These are phyloP conservation scores for Cicer bijugum DNA, from an alignment of 306 rosid species.

Conservation along the genomic window DNA sequence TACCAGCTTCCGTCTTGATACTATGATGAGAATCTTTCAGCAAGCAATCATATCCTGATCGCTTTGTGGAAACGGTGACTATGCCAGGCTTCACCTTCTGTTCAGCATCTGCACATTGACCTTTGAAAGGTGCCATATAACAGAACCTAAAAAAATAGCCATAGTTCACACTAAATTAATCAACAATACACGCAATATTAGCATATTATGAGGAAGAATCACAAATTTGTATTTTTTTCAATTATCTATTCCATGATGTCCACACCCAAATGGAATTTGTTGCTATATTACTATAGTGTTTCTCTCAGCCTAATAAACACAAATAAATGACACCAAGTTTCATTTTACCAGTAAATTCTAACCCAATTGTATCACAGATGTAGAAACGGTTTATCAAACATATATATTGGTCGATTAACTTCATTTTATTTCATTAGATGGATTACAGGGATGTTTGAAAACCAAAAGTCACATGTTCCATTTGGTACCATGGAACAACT, in stretches of 20 bases:
- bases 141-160: slow-evolving; percentile 56
- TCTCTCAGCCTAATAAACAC: no score
- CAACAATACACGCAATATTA: background rate
- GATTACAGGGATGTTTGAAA: no score
- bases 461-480: no score
- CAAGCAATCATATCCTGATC: slow-evolving; percentile 45
- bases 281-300: background rate
- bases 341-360: slow-evolving; percentile 8
- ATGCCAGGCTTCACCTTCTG: slow-evolving; percentile 44
- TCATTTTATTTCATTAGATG: background rate
- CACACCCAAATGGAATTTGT: background rate
- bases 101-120: slow-evolving; percentile 52
- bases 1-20: slow-evolving; percentile 19
- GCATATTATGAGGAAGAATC: background rate
- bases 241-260: background rate
- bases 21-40: slow-evolving; percentile 15
- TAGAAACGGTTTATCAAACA: background rate
- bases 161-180: slow-evolving; percentile 23
- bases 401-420: background rate
- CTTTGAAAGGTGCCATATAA: slow-evolving; percentile 56
- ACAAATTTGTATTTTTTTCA: background rate
- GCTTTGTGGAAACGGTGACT: slow-evolving; percentile 53
- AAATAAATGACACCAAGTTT: background rate
- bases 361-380: background rate
- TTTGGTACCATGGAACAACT: no score